Base-by-base conservation (phyloP, 441 rosid genomes). In the Euphorbia neoarborescens region DNA sequence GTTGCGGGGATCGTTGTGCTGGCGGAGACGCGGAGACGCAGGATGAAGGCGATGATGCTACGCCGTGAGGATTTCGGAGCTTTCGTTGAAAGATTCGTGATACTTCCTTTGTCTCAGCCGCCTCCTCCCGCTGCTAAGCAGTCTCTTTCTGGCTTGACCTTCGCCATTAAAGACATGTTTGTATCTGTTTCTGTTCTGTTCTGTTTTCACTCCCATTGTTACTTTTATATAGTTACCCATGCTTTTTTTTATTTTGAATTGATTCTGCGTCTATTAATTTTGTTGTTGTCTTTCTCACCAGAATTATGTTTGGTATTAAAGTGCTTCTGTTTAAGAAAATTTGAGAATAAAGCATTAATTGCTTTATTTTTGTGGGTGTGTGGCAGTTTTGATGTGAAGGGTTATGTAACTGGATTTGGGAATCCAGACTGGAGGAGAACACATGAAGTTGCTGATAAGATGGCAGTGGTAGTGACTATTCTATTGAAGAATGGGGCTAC, bases 91-190 rank as follows among this genome's bases (percentile, higher is more conserved):
- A 86, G 86, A 68, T 84, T 94, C 65, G 87, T 85, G 77, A 83
- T 91, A 15, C 80, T 84, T 70, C 93, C 96, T 40, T 86, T 80
- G 51, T 88, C 97, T 73, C 97, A 87, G 69, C 93, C 90, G 44
- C 95, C 96, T 63, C 95, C 98, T 28, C 97, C 98, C 10, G 91
- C 97, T 13, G 89, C 94, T 24, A 82, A 70, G 67, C 96, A 79
- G 77, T 74, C 88, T 10, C 91, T 94, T 35, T 80, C 90, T n/a
- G 89, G 80, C 62, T 87, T 91, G 46, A 84, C 88, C n/a, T 91
- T 94, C 73, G 89, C 98, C 73, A 76, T 91, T 62, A 76, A 85
- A 70, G 98, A 94, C 88, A 74, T 82, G 96, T 90, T 65, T 56
- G 87, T 71, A 0, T 50, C 68, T 56, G 87, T 71, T 4, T 50